Conservation (phyloP, 805 yeast genomes). For the Kurtzmaniella cleridarum region DNA sequence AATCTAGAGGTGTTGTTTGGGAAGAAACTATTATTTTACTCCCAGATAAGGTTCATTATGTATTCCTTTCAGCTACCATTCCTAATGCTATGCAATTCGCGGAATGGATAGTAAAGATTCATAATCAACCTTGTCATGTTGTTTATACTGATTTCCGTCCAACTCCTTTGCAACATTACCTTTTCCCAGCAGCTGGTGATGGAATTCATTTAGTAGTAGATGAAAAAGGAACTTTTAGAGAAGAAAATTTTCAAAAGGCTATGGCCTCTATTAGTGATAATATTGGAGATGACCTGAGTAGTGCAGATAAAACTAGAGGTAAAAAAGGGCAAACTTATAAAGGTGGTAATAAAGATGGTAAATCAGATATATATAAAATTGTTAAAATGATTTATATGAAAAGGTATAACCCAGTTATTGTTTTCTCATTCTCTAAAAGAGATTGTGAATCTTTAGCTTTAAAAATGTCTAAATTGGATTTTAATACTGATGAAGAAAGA, state of each 20-base stretch:
- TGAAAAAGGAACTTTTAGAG: slow-evolving; percentile 92
- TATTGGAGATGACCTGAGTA: slow-evolving; percentile 77
- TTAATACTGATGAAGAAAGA: slow-evolving; percentile 90
- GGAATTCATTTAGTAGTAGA: slow-evolving; percentile 97
- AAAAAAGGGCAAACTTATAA: slow-evolving; percentile 78
- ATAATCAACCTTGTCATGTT: slow-evolving; percentile 95
- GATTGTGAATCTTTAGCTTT: slow-evolving; percentile 94
- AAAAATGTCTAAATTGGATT: slow-evolving; percentile 93
- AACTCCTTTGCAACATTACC: slow-evolving; percentile 94
- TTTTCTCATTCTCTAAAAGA: slow-evolving; percentile 94
- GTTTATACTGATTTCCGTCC: slow-evolving; percentile 99
- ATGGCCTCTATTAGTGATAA: slow-evolving; percentile 88
- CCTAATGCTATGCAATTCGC: slow-evolving; percentile 99
- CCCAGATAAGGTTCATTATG: slow-evolving; percentile 95
- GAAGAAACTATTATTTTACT: slow-evolving; percentile 94
- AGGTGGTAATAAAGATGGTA: slow-evolving; percentile 75
- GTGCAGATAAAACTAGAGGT: slow-evolving; percentile 54
- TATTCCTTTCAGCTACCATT: slow-evolving; percentile 90
- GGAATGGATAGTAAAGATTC: slow-evolving; percentile 96
- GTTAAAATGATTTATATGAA: slow-evolving; percentile 98
- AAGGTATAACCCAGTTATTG: slow-evolving; percentile 95
- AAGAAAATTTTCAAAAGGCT: slow-evolving; percentile 96
- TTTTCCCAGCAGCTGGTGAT: slow-evolving; percentile 98
- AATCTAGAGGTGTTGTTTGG: slow-evolving; percentile 99
- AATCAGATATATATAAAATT: slow-evolving; percentile 89